Percentiles rank a stretch among this genome's conserved stretches.
phyloP scores from a whole-genome alignment of 2,329 filamentous ascomycete genomes.

The Hypoxylon sp. region DNA sequence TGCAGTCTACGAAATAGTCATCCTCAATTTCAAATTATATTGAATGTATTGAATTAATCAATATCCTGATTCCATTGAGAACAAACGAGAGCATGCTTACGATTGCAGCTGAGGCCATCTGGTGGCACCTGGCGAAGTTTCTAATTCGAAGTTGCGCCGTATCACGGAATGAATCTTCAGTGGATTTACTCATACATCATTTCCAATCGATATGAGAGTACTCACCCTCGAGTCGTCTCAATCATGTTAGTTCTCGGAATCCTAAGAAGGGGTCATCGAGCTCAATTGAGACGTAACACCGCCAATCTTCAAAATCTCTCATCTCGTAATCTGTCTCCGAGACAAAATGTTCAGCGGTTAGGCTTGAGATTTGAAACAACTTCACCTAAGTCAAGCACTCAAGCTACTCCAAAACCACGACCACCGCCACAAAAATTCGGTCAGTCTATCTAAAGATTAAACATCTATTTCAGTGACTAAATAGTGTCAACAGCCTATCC shows the following conservation, averaged over 20 bases:
- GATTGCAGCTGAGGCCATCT: constrained; percentile 11
- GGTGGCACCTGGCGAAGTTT: constrained; percentile 8
- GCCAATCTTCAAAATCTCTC: constrained; percentile 14
- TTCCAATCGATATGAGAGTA: constrained; percentile 6
- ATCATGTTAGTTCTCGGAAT: constrained; percentile 45
- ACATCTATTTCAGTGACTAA: constrained; percentile 8
- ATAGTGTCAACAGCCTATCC: constrained; percentile 63
- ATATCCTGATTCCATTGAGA: background rate
- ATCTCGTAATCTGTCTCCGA: constrained; percentile 22
- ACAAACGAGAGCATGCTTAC: background rate
- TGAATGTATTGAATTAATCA: background rate
- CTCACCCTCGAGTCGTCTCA: constrained; percentile 6
- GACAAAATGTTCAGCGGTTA: constrained; percentile 15
- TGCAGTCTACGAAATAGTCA: background rate
- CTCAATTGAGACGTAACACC: constrained; percentile 24
- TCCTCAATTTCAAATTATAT: background rate
- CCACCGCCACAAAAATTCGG: constrained; percentile 32
- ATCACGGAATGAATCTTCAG: constrained; percentile 19
- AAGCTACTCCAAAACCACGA: constrained; percentile 17
- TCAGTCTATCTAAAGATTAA: constrained; percentile 18
- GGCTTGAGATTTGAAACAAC: constrained; percentile 46
- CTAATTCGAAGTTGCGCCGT: background rate
- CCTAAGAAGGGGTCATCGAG: constrained; percentile 39
- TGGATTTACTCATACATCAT: constrained; percentile 1
- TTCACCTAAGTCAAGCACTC: constrained; percentile 31